Evolutionary conservation across 2,329 filamentous ascomycete genomes (phyloP).

Genomic region (Aspergillus carbonarius): DNA sequence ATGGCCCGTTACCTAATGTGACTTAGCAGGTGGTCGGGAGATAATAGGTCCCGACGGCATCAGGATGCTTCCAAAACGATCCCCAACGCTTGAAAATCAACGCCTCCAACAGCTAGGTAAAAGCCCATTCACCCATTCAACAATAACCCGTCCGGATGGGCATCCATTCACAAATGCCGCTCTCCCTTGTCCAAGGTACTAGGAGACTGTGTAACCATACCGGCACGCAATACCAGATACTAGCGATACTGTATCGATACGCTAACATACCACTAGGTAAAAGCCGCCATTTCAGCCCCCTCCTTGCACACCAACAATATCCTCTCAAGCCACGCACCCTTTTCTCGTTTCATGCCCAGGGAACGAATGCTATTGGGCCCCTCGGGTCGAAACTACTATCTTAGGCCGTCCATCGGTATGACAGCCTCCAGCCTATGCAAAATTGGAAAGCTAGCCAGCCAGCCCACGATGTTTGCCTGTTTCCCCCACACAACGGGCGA

Average conservation of each 20-base stretch:
- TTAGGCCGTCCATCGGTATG: slow-evolving; percentile 5
- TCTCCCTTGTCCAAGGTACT: too few species aligned
- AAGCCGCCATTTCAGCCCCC: not conserved
- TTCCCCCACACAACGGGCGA: slow-evolving; percentile 9
- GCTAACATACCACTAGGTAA: not conserved
- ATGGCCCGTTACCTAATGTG: too few species aligned
- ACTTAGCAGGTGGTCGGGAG: not conserved
- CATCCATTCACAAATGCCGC: too few species aligned
- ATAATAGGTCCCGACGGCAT: not conserved
- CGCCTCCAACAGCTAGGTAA: not conserved
- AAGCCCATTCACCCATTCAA: not conserved
- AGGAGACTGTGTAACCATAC: not conserved
- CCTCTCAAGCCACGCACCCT: slow-evolving; percentile 11
- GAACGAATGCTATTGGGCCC: slow-evolving; percentile 2
- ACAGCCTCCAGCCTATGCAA: slow-evolving; percentile 3
- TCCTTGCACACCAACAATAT: slow-evolving; percentile 8
- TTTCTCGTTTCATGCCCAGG: slow-evolving; percentile 13
- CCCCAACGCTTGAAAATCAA: not conserved
- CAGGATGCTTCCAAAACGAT: not conserved
- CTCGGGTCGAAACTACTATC: slow-evolving; percentile 11
- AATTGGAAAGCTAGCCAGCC: slow-evolving; percentile 2
- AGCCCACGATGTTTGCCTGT: slow-evolving; percentile 2
- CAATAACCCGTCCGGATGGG: not conserved
- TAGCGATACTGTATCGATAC: not conserved
- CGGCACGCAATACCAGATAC: too few species aligned